phyloP scores from a whole-genome alignment of 2,329 filamentous ascomycete genomes.

The Penicillium paneum region DNA sequence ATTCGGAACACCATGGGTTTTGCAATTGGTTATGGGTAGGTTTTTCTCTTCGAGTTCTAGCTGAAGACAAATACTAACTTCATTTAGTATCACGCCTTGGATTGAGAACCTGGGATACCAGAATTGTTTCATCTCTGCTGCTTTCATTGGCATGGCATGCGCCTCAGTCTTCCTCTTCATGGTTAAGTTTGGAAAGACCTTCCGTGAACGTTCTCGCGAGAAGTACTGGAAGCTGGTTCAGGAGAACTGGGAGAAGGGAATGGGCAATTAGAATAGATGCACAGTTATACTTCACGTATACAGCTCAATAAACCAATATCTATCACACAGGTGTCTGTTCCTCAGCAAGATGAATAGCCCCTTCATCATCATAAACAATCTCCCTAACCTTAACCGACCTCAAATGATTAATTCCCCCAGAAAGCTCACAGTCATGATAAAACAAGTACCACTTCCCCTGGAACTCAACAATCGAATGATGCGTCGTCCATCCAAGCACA shows the following conservation, averaged over 20 bases:
- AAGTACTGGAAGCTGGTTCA: constrained; percentile 39
- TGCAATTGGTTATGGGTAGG: constrained; percentile 44
- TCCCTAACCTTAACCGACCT: constrained; percentile 71
- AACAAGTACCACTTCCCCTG: constrained; percentile 70
- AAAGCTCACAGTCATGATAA: constrained; percentile 70
- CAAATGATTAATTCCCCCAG: constrained; percentile 66
- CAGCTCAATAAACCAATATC: neutral
- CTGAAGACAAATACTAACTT: neutral
- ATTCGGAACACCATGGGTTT: constrained; percentile 51
- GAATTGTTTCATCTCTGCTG: constrained; percentile 46
- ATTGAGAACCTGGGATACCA: constrained; percentile 43
- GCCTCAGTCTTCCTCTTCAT: constrained; percentile 41
- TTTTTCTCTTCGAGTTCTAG: neutral
- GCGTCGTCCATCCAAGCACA: constrained; percentile 76
- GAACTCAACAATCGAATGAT: constrained; percentile 75
- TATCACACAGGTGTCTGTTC: neutral
- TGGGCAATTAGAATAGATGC: constrained; percentile 26
- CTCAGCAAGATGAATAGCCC: constrained; percentile 51
- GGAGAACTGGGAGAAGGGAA: constrained; percentile 34
- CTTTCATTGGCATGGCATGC: constrained; percentile 38
- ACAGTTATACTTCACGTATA: too few relatives aligned
- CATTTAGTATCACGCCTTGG: constrained; percentile 47
- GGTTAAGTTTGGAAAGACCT: constrained; percentile 40
- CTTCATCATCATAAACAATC: constrained; percentile 67
- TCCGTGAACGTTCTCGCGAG: constrained; percentile 33